These are phyloP conservation scores for Berkeleyomyces rouxiae DNA, from an alignment of 2,329 filamentous ascomycete species.

Conservation along the genomic window DNA sequence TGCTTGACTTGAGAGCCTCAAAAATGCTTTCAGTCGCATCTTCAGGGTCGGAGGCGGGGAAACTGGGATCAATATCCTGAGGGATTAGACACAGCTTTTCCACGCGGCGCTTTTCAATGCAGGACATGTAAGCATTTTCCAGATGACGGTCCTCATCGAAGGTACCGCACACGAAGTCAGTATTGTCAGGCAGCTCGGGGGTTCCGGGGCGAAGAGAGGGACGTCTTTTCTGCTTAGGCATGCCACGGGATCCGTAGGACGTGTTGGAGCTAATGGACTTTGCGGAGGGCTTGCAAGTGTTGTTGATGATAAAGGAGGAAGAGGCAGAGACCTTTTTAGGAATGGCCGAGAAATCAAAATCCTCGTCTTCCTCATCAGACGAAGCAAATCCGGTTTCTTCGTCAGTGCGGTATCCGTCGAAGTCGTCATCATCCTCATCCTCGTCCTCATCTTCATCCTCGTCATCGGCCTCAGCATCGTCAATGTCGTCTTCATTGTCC, in stretches of 20 bases:
- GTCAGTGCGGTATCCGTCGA: conserved; percentile 60
- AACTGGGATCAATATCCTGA: conserved; percentile 96
- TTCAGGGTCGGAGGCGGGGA: conserved; percentile 86
- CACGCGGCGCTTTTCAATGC: conserved; percentile 62
- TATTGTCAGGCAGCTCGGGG: conserved; percentile 85
- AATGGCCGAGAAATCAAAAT: conserved; percentile 42
- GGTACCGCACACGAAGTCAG: conserved; percentile 97
- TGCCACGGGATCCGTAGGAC: conserved; percentile 34
- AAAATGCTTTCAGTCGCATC: conserved; percentile 57
- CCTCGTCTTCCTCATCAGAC: conserved; percentile 48
- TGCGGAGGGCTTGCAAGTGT: not conserved
- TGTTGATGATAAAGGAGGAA: not conserved
- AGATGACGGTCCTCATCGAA: conserved; percentile 86
- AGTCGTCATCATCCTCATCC: conserved; percentile 38
- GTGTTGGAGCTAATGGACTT: conserved; percentile 33
- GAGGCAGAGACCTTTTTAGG: conserved; percentile 23
- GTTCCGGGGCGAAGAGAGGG: conserved; percentile 49
- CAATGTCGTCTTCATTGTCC: conserved; percentile 32
- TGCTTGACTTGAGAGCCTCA: conserved; percentile 25
- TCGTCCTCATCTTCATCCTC: conserved; percentile 35
- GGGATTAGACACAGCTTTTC: conserved; percentile 70
- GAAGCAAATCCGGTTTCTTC: conserved; percentile 53
- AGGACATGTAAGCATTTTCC: conserved; percentile 85
- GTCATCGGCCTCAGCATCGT: conserved; percentile 37
- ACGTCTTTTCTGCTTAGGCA: conserved; percentile 23